Evolutionary conservation across 345 rosid genomes (phyloP), one percentile per base, ranked within the genome.

Genomic region (Eucalyptus polybractea): DNA sequence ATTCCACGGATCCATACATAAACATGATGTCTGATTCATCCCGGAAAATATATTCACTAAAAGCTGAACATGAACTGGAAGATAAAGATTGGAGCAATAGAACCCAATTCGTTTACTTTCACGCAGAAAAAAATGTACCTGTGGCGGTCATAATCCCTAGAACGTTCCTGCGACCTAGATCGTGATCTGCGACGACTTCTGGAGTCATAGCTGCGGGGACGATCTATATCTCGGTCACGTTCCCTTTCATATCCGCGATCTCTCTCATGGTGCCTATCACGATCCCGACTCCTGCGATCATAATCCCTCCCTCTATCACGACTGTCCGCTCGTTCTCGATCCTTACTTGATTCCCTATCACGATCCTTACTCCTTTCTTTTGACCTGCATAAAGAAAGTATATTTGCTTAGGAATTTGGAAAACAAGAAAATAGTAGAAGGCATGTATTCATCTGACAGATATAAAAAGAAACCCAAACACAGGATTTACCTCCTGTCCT

Each of bases 121-220:
- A 72, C 4, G 3, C 8, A 1, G 44, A 69, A 69, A 72, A 24
- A 19, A 72, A 37, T 76, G 85, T 92, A 97, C 99, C 99, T 96
- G 95, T 93, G 98, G 88, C 96, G 96, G 90, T 97, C 97, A 94
- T 95, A 93, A 90, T 97, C 98, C 92, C 98, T 94, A 3, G 95
- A 91, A 69, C 90, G 96, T 89, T 97, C 99, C 93, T 89, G 93
- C 12, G 99, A 97, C 87, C 97, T 93, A 31, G 99, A 97, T 53
- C 96, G 97, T 1, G 99, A 97, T 90, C 98, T 95, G 67, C 92
- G 97, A 69, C 92, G 90, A 90, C 94, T 94, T 94, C 97, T 94
- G 44, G 99, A 93, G 87, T 97, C 99, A 93, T 95, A 95, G 91
- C 91, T 92, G n/a, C 96, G 98, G 87, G 97, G 90, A 44, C 92